Percentiles rank a stretch among this genome's conserved stretches.
phyloP scores from a whole-genome alignment of 2,329 filamentous ascomycete genomes.

The Orbilia blumenaviensis region DNA sequence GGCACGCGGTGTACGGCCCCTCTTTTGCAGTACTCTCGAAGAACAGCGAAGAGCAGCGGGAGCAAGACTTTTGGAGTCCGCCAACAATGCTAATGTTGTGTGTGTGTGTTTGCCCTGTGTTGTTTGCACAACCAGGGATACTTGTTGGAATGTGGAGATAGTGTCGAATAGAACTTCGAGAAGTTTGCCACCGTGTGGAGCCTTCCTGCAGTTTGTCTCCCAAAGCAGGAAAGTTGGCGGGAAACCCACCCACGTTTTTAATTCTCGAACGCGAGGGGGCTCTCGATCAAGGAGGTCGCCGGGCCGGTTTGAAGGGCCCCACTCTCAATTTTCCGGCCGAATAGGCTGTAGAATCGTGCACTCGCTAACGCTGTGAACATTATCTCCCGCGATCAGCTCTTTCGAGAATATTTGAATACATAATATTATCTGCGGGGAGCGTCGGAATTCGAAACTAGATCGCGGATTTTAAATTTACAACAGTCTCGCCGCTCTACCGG shows the following conservation, averaged over 20 bases:
- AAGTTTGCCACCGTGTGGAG: slow-evolving; percentile 29
- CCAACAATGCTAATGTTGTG: no score
- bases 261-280: slow-evolving; percentile 6
- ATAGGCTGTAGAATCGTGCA: background rate
- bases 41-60: no score
- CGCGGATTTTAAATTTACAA: no score
- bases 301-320: no score
- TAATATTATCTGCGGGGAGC: no score
- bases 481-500: no score
- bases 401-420: background rate
- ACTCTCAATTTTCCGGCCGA: background rate
- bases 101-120: slow-evolving; percentile 22
- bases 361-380: background rate
- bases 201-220: background rate
- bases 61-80: no score
- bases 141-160: slow-evolving; percentile 24
- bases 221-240: slow-evolving; percentile 22
- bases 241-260: background rate
- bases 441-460: no score
- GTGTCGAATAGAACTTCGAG: slow-evolving; percentile 24
- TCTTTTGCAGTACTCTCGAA: background rate
- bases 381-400: background rate
- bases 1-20: slow-evolving; percentile 21
- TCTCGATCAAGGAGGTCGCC: slow-evolving; percentile 2
- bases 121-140: slow-evolving; percentile 46